Percentiles rank a stretch among this genome's conserved stretches.
Evolutionary conservation across 1,139 yeast genomes (phyloP).

Genomic region (Tardiomyces blankii): DNA sequence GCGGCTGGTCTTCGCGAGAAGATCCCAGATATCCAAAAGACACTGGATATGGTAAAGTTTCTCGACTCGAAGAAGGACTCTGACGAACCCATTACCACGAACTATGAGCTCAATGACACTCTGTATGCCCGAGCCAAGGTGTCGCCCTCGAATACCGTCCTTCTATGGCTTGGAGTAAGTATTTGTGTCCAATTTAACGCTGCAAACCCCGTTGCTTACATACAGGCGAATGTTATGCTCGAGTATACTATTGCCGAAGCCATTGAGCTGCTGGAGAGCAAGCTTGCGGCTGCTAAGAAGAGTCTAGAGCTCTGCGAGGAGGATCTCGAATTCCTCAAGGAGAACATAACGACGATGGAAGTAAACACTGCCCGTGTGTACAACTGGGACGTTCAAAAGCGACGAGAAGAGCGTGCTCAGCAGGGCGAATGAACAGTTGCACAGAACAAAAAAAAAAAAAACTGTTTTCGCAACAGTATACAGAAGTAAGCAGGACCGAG

Average conservation of each 20-base stretch:
- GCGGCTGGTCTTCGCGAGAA: constrained; percentile 56
- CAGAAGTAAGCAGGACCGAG: no score
- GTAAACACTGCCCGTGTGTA: constrained; percentile 93
- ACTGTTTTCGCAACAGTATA: not conserved
- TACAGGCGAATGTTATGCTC: constrained; percentile 80
- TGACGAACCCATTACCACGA: constrained; percentile 44
- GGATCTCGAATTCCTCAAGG: constrained; percentile 80
- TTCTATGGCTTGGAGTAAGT: constrained; percentile 68
- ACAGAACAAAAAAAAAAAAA: not conserved
- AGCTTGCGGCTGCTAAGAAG: constrained; percentile 52
- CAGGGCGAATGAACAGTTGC: not conserved
- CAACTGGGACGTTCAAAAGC: constrained; percentile 90
- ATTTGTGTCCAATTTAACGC: constrained; percentile 8
- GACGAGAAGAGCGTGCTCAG: constrained; percentile 34
- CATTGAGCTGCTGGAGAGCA: constrained; percentile 48
- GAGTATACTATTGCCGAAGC: constrained; percentile 92
- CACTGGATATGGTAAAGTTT: constrained; percentile 59
- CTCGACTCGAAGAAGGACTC: constrained; percentile 40
- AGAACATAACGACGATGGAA: constrained; percentile 94
- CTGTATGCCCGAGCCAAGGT: constrained; percentile 74
- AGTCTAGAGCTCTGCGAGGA: constrained; percentile 57
- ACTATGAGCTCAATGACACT: constrained; percentile 88
- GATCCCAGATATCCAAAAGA: constrained; percentile 85
- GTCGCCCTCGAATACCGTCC: constrained; percentile 51
- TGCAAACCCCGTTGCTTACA: constrained; percentile 5